These are phyloP conservation scores for Aspergillus ostianus DNA, from an alignment of 495 filamentous ascomycete genomes.

Conservation along the genomic window DNA sequence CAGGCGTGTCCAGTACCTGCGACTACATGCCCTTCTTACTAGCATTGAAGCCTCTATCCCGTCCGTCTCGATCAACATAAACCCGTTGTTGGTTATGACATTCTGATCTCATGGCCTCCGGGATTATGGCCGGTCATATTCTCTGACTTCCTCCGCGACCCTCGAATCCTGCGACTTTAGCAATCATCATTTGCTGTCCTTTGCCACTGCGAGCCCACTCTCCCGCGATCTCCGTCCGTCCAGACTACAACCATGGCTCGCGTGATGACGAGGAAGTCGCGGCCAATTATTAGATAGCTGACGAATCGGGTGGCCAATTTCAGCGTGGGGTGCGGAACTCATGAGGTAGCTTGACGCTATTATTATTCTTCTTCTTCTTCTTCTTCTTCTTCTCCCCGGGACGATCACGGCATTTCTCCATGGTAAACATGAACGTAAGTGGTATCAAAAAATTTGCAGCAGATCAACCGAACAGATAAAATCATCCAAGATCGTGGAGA, in stretches of 20 bases:
- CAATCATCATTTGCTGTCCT: neutral
- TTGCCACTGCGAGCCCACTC: conserved; percentile 11
- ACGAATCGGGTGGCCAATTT: conserved; percentile 1
- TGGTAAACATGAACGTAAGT: conserved; percentile 1
- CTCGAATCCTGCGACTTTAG: no score
- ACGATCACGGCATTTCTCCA: neutral
- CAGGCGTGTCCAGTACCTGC: neutral
- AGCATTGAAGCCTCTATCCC: no score
- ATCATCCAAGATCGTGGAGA: neutral
- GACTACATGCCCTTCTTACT: neutral
- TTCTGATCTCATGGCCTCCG: conserved; percentile 1
- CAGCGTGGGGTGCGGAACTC: neutral
- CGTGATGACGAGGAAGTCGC: conserved; percentile 2
- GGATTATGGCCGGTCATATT: neutral
- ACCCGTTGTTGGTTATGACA: neutral
- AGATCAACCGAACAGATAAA: neutral
- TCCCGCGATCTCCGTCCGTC: conserved; percentile 10
- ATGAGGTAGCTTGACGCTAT: neutral
- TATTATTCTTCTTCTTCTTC: neutral
- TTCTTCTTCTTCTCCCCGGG: neutral
- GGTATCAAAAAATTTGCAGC: conserved; percentile 6
- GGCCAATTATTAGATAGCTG: conserved; percentile 1
- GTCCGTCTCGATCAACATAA: neutral
- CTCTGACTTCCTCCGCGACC: neutral
- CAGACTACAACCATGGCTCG: conserved; percentile 16